Conservation (phyloP, 345 rosid genomes). For the Fremontodendron californicum region DNA sequence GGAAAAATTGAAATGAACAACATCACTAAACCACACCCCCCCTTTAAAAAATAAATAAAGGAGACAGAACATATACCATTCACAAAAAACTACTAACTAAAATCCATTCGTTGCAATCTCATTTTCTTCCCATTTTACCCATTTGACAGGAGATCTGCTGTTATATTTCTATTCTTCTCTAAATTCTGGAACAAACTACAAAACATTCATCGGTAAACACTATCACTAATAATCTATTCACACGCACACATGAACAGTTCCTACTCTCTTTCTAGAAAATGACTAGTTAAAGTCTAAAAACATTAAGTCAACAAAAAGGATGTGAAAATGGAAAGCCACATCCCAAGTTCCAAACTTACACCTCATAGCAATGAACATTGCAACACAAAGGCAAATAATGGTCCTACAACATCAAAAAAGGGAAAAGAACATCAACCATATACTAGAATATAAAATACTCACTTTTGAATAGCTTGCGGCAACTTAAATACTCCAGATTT, state of each 20-base stretch:
- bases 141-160: neutral
- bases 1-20: neutral
- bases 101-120: neutral
- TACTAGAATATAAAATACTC: conserved; percentile 23
- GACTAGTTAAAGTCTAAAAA: neutral
- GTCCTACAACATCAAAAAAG: neutral
- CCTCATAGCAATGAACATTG: neutral
- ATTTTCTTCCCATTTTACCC: neutral
- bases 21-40: neutral
- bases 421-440: neutral
- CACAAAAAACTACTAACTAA: neutral
- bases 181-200: neutral
- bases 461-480: conserved; percentile 55
- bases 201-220: neutral
- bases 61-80: neutral
- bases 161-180: neutral
- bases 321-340: neutral
- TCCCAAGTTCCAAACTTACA: neutral
- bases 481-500: conserved; percentile 52
- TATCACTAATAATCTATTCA: neutral
- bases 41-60: neutral
- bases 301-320: neutral
- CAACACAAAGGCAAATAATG: neutral
- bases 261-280: conserved; percentile 2
- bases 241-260: neutral